Evolutionary conservation across 2,329 filamentous ascomycete genomes (phyloP).

Genomic region (Claviceps africana): DNA sequence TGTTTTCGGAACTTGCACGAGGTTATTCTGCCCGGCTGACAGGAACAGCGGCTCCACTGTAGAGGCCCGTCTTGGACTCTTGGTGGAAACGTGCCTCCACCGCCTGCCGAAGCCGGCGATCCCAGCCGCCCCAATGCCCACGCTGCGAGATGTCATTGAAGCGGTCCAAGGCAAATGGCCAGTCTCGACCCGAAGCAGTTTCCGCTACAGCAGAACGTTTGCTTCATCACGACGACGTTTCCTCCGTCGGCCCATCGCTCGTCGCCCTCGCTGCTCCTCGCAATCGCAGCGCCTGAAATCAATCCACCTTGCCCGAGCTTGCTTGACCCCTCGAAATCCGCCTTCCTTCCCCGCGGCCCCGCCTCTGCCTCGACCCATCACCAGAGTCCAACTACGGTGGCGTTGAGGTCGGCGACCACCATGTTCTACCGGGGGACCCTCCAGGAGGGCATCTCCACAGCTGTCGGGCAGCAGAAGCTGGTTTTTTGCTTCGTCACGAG

Average conservation of each 20-base stretch:
- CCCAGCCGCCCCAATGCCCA: no score
- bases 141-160: no score
- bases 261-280: no score
- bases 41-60: not conserved
- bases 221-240: not conserved
- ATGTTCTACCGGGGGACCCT: slow-evolving; percentile 78
- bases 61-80: not conserved
- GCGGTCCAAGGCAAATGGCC: not conserved
- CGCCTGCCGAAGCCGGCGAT: slow-evolving; percentile 8
- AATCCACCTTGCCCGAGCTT: not conserved
- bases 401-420: not conserved
- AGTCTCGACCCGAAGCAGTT: no score
- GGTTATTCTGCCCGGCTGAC: not conserved
- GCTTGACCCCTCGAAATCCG: not conserved
- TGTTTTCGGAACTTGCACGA: not conserved
- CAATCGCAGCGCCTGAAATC: no score
- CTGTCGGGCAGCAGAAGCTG: slow-evolving; percentile 60
- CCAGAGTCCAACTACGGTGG: no score
- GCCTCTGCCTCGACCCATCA: no score
- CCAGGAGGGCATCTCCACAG: slow-evolving; percentile 65
- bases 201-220: not conserved
- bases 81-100: not conserved
- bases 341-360: no score
- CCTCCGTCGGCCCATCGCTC: not conserved
- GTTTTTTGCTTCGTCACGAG: slow-evolving; percentile 77